Evolutionary conservation across 495 filamentous ascomycete genomes (phyloP).

Genomic region (Thermochaetoides thermophila): DNA sequence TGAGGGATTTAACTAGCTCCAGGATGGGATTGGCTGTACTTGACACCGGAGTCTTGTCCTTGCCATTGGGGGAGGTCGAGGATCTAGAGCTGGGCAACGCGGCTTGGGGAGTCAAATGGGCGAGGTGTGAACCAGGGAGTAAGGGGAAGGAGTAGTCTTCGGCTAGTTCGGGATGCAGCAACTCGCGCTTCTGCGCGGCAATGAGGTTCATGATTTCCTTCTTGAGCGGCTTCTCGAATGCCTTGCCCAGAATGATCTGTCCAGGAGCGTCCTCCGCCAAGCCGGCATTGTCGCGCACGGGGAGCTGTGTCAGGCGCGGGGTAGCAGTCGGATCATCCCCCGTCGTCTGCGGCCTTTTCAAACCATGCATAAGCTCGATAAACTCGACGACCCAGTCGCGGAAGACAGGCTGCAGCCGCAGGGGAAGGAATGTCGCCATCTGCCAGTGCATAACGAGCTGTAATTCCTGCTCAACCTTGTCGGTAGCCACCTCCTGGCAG

Average conservation of each 20-base stretch:
- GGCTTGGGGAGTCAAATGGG: slow-evolving; percentile 3
- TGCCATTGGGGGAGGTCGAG: not conserved
- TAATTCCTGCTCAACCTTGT: slow-evolving; percentile 68
- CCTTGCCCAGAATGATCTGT: slow-evolving; percentile 51
- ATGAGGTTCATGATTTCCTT: slow-evolving; percentile 71
- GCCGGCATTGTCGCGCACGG: slow-evolving; percentile 32
- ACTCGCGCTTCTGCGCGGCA: slow-evolving; percentile 68
- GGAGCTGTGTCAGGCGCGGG: slow-evolving; percentile 68
- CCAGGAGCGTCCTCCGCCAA: slow-evolving; percentile 43
- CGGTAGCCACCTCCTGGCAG: slow-evolving; percentile 66
- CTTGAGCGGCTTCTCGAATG: slow-evolving; percentile 78
- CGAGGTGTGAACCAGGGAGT: slow-evolving; percentile 59
- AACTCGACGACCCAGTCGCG: slow-evolving; percentile 89
- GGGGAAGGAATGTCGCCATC: slow-evolving; percentile 72
- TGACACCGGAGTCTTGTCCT: slow-evolving; percentile 6
- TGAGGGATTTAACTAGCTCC: slow-evolving; percentile 79
- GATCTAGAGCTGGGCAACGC: not conserved
- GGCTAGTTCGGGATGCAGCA: slow-evolving; percentile 77
- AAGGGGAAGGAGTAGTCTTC: slow-evolving; percentile 77
- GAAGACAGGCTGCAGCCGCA: slow-evolving; percentile 69
- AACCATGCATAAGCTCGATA: slow-evolving; percentile 80
- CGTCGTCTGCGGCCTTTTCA: slow-evolving; percentile 53
- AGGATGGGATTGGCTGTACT: slow-evolving; percentile 60
- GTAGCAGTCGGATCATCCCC: slow-evolving; percentile 36
- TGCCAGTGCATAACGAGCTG: slow-evolving; percentile 98